Evolutionary conservation across 1,139 yeast genomes (phyloP).

Genomic region (Geotrichum siamense): DNA sequence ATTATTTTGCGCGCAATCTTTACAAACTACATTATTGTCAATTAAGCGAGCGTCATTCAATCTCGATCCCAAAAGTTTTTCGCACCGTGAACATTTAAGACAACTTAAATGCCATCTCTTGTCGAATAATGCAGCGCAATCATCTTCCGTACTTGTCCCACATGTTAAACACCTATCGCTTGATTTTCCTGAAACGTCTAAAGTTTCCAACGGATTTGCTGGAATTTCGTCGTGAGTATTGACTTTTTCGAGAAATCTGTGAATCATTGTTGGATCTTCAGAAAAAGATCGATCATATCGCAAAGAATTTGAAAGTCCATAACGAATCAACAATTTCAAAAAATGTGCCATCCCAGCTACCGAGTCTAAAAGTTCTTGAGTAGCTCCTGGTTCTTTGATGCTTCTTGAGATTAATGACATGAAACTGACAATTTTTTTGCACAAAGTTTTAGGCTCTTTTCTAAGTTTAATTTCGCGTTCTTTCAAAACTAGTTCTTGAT

Average conservation of each 20-base stretch:
- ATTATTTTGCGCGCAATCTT: conserved; percentile 48
- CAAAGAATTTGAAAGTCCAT: conserved; percentile 70
- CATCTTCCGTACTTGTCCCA: conserved; percentile 71
- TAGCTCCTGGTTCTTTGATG: conserved; percentile 27
- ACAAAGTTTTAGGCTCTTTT: conserved; percentile 81
- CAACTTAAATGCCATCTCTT: conserved; percentile 80
- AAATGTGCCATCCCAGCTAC: conserved; percentile 93
- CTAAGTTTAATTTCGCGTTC: conserved; percentile 30
- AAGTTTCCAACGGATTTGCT: conserved; percentile 38
- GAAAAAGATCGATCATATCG: conserved; percentile 54
- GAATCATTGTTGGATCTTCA: conserved; percentile 56
- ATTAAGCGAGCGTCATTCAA: conserved; percentile 42
- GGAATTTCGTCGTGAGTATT: conserved; percentile 42
- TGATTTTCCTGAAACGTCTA: conserved; percentile 55
- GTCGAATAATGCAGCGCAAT: conserved; percentile 58
- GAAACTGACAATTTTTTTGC: conserved; percentile 40
- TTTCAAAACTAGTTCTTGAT: conserved; percentile 15
- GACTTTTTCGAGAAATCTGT: conserved; percentile 51
- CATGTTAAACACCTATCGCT: conserved; percentile 75
- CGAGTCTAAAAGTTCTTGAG: conserved; percentile 66
- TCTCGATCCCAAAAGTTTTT: conserved; percentile 12
- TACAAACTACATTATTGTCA: conserved; percentile 44
- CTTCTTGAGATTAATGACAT: conserved; percentile 39
- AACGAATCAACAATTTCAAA: conserved; percentile 72
- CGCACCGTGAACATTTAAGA: conserved; percentile 46